phyloP scores from a whole-genome alignment of 2,329 filamentous ascomycete genomes.

The Zymoseptoria ardabiliae region DNA sequence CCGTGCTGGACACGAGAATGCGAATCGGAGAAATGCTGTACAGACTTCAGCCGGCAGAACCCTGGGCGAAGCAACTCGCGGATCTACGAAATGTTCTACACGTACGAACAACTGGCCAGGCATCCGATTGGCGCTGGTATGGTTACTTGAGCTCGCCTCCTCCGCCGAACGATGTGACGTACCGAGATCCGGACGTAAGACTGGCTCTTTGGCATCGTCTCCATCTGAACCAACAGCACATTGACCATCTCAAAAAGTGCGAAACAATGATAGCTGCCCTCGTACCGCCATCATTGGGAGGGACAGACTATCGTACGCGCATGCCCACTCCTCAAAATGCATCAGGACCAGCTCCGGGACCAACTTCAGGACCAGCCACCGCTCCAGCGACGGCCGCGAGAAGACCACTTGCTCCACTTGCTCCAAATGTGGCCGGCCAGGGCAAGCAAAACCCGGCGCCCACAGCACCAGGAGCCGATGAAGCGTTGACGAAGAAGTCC shows the following conservation, averaged over 20 bases:
- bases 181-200: background rate
- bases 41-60: too few relatives aligned
- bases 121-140: background rate
- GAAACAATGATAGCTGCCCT: background rate
- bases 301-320: too few relatives aligned
- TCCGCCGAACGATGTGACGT: background rate
- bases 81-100: background rate
- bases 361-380: background rate
- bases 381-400: background rate
- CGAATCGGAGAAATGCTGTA: too few relatives aligned
- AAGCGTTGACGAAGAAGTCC: background rate
- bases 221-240: conserved; percentile 1
- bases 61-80: background rate
- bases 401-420: conserved; percentile 1
- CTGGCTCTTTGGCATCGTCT: background rate
- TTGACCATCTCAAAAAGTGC: background rate
- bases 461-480: background rate
- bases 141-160: background rate
- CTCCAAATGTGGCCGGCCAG: conserved; percentile 1
- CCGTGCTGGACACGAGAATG: too few relatives aligned
- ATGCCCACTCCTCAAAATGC: too few relatives aligned
- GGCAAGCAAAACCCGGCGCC: conserved; percentile 1
- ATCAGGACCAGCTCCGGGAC: too few relatives aligned
- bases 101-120: background rate
- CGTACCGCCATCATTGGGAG: too few relatives aligned